Base-by-base conservation (phyloP, 345 rosid genomes). In the Pugionium dolabratum region DNA sequence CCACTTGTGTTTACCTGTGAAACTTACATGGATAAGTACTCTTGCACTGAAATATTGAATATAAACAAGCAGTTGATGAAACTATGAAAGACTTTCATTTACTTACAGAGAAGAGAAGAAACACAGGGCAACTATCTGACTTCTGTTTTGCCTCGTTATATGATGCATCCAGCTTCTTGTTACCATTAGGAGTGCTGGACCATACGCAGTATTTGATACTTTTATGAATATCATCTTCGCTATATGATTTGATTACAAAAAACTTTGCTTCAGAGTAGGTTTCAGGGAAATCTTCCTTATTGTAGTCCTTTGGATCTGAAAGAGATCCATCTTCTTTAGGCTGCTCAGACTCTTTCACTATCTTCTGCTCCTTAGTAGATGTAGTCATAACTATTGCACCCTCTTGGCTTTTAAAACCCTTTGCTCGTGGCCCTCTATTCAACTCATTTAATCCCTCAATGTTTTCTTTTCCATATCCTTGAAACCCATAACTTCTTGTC, bases 181-280 rank as follows among this genome's bases (percentile, higher is more conserved):
- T 90, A 32, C 95, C 95, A 9, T 79, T 90, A 2, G 85, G 81
- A 4, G 90, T 90, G 75, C 95, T 90, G 55, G 95, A 75, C 97
- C 97, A 90, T 5, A 90, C 90, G 61, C 64, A 67, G 79, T 90
- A 90, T 39, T 87, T 90, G 67, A 90, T 79, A 62, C 95, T 90
- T 72, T 87, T 90, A 49, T 90, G 97, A 54, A 87, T 83, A 73
- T 87, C 91, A 69, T 90, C 95, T 73, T 90, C 95, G 2, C 91
- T 90, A 48, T 87, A 87, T 0, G 95, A 87, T 68, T 90, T 90
- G 39, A 87, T 84, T 10, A 85, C 82, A 58, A 80, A 90, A 54
- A 90, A 83, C 45, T 79, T 86, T 2, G 87, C 96, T 69, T 89
- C 75, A 1, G 72, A 39, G 59, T 78, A 84, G 40, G 72, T 73